Evolutionary conservation across 129 eudicot species (phyloP), one percentile per base, ranked within the genome.

Genomic region (Lonicera japonica): DNA sequence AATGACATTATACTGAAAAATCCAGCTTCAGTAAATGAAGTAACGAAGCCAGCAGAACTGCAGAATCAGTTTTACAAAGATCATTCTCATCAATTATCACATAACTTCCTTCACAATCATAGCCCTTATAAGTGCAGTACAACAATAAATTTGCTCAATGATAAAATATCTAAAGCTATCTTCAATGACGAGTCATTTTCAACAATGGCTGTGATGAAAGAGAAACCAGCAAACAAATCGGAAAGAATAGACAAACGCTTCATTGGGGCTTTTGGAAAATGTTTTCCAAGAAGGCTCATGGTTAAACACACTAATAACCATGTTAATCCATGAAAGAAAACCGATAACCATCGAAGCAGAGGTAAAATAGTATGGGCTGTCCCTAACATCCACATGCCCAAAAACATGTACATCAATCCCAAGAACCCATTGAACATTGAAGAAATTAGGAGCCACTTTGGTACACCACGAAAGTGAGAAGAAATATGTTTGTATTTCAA

Each of bases 61-160:
- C n/a, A n/a, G n/a, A n/a, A n/a, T n/a, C 62, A 51, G 19, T 58
- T 72, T 77, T 83, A 58, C 50, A 78, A 65, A 85, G 78, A 40
- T 50, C 65, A 34, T 29, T 72, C 23, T 45, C 67, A n/a, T 60
- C 63, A 56, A 9, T 36, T 53, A 53, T 71, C 11, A 64, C 77
- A 17, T 68, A 70, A 58, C 45, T 36, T 67, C 75, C 85, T 58
- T 67, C 95, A 67, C 59, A 51, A 25, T 50, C 72, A 63, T 61
- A 82, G 16, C 86, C 86, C 72, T 77, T 88, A 59, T 85, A 94
- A 61, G 83, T 64, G 67, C 99, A 88, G 51, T 81, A 58, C 74
- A 94, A 61, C 70, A 94, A 43, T 46, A 88, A 61, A 64, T 81
- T 61, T 36, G 92, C 82, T 67, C 99, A 88, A 73, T 15, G 70